These are phyloP conservation scores for Pleurotus pulmonarius DNA, from an alignment of 768 basidiomycete species.

Conservation along the genomic window DNA sequence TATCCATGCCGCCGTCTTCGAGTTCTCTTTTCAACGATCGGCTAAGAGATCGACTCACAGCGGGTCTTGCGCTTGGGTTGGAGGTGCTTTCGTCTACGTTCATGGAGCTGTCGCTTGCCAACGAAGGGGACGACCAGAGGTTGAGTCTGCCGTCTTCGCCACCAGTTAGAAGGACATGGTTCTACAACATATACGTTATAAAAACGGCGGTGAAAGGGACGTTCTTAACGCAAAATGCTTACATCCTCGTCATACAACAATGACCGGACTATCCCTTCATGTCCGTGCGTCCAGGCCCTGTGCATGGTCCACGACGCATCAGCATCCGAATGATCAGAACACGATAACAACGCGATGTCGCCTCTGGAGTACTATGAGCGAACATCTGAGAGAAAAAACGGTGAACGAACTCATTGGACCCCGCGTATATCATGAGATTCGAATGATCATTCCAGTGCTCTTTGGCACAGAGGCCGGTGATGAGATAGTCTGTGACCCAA, in stretches of 20 bases:
- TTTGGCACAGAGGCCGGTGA: slow-evolving; percentile 43
- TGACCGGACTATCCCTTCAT: slow-evolving; percentile 54
- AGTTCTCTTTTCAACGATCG: slow-evolving; percentile 1
- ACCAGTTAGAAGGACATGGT: slow-evolving; percentile 39
- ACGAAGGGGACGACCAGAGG: slow-evolving; percentile 29
- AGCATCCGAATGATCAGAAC: slow-evolving; percentile 30
- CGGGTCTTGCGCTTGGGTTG: not conserved
- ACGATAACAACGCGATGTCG: slow-evolving; percentile 53
- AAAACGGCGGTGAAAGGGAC: not conserved
- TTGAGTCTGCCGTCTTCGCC: slow-evolving; percentile 49
- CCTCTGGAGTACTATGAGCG: slow-evolving; percentile 34
- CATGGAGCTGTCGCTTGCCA: slow-evolving; percentile 12
- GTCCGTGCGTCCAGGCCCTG: slow-evolving; percentile 47
- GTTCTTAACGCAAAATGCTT: not conserved
- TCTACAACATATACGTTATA: slow-evolving; percentile 20
- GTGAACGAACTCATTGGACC: slow-evolving; percentile 63
- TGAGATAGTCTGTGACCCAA: slow-evolving; percentile 81
- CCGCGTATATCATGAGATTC: slow-evolving; percentile 56
- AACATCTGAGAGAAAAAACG: not conserved
- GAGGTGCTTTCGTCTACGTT: slow-evolving; percentile 20
- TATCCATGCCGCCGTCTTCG: not conserved
- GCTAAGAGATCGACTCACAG: not conserved
- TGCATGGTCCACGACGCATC: slow-evolving; percentile 46
- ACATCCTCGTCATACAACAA: slow-evolving; percentile 56
- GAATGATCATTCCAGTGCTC: slow-evolving; percentile 16